These are phyloP conservation scores for Brettanomyces naardenensis DNA, from an alignment of 805 yeast genomes.

Conservation along the genomic window DNA sequence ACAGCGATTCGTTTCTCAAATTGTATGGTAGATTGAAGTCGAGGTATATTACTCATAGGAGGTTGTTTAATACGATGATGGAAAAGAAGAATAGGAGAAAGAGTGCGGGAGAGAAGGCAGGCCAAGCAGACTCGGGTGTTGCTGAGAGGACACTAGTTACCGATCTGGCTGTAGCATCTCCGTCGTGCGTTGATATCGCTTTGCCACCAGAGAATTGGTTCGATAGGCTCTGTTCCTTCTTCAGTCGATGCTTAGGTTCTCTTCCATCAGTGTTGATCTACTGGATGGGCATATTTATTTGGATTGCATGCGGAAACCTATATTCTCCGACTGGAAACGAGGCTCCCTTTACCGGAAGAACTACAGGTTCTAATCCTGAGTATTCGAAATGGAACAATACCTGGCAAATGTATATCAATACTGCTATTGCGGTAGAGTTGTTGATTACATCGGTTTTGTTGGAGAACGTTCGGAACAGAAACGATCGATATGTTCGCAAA, in stretches of 20 bases:
- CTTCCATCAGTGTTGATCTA: constrained; percentile 24
- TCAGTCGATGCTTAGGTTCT: constrained; percentile 25
- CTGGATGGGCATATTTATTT: constrained; percentile 31
- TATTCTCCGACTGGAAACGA: constrained; percentile 10
- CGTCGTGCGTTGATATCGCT: background rate
- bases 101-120: no score
- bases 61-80: constrained; percentile 8
- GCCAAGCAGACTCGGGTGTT: background rate
- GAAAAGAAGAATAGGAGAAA: background rate
- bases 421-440: constrained; percentile 32
- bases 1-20: constrained; percentile 20
- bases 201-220: constrained; percentile 25
- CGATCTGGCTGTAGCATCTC: background rate
- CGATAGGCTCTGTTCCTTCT: constrained; percentile 24
- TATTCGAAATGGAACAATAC: constrained; percentile 23
- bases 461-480: constrained; percentile 32
- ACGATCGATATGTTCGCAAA: constrained; percentile 24
- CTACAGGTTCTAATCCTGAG: constrained; percentile 5
- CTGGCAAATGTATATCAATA: constrained; percentile 36
- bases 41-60: constrained; percentile 18
- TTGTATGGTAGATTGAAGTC: constrained; percentile 23
- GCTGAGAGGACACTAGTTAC: background rate
- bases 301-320: constrained; percentile 31
- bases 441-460: constrained; percentile 28
- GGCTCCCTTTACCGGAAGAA: constrained; percentile 7